Base-by-base conservation (phyloP, 177 flowering plant species). In the Vitis hybrid region DNA sequence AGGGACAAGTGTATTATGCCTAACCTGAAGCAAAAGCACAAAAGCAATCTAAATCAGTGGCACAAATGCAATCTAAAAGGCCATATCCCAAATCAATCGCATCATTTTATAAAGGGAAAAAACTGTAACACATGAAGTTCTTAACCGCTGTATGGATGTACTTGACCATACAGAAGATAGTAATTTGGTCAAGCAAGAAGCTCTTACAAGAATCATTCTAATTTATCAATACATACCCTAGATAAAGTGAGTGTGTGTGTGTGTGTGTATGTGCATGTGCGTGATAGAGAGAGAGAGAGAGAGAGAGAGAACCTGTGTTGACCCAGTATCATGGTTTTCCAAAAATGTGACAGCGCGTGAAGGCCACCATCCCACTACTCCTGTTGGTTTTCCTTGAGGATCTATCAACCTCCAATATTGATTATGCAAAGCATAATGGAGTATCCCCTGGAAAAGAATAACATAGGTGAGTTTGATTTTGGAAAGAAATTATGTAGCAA, bases 351-450 rank as follows among this genome's bases (percentile, higher is more conserved):
- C 90, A 52, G 90, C 88, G 56, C 88, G 85, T 20, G 88, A 86
- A 5, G 87, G 90, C 90, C 90, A 86, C 88, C 86, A 85, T 55
- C 90, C 90, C 83, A 86, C 73, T 5, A 86, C 90, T 66, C 90
- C 90, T 16, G 90, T 74, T 71, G 90, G 90, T 74, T 86, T 86
- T 55, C 90, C 88, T 56, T 82, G 84, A 60, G 84, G 86, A 74
- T 86, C 90, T 67, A 82, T 81, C 62, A 86, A 69, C 69, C 90
- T 81, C 88, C 90, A 86, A 66, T 85, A 86, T 69, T 86, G 78
- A 60, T 76, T 81, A 70, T 86, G 86, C 71, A 86, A 69, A 67
- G 90, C 87, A 55, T 85, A 84, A 73, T 86, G 89, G 22, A 86
- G 87, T 71, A 86, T 82, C 11, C 87, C 88, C 86, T 85, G 78